Evolutionary conservation across 2,329 filamentous ascomycete genomes (phyloP), one percentile per base, ranked within the genome.

Genomic region (Colletotrichum theobromicola): DNA sequence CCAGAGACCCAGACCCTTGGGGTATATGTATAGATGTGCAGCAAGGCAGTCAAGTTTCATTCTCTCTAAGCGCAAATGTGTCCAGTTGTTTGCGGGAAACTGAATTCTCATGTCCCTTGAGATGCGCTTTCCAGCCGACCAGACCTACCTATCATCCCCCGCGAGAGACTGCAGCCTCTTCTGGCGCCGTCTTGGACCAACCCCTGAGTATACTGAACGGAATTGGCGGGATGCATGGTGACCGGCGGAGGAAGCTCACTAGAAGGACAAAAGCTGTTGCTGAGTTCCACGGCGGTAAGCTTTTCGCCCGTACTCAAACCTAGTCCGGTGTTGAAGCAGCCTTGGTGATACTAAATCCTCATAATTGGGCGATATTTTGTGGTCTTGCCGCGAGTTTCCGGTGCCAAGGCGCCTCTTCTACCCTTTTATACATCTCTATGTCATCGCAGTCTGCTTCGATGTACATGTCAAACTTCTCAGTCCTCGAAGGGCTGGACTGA

Each of bases 391-490:
- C 13, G n/a, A 46, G 9, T 0, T 21, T n/a, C 4, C 5, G 2
- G 10, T 46, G 42, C 8, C 5, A 16, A 16, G 0, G 42, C 42
- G n/a, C 42, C 4, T 46, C n/a, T 5, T 46, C 10, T 21, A 10
- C 13, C 42, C 7, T 46, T 21, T 1, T 21, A 46, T 46, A 46
- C 0, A 5, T 5, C 18, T 18, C 37, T 46, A 1, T 13, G 18
- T 13, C 18, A 13, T 46, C 10, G n/a, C 7, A 7, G 1, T 3
- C 42, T 10, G 10, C 10, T 46, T 4, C 42, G n/a, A 21, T 13
- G 0, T 46, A 0, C 3, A 21, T 7, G 21, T 46, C 42, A 4
- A 46, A 46, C 18, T 46, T 5, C 10, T 46, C 42, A 0, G 0
- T 46, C 2, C 2, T 21, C 0, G 16, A 21, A 46, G 13, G 13